Base-by-base conservation (phyloP, 306 rosid genomes). In the Hippophae gyantsensis region DNA sequence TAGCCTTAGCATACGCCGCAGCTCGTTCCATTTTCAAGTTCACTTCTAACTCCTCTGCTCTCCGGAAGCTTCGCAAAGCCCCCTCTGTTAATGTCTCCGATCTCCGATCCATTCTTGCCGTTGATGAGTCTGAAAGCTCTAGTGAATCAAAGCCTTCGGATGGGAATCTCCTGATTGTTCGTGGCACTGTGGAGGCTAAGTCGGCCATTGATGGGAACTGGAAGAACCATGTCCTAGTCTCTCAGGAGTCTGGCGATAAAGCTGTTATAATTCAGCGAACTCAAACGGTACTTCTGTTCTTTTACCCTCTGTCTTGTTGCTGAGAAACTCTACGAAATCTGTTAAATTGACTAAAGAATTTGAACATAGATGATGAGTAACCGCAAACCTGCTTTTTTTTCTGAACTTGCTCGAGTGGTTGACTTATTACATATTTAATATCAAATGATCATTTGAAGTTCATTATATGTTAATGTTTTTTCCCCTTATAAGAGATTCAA, bases 161-260 rank as follows among this genome's bases (percentile, higher is more conserved):
- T 52, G 65, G 18, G 0, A 67, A 52, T 41, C 65, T 92, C 49
- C 79, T 84, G 27, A 60, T 92, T 44, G 78, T 88, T 13, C 93
- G 95, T 6, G 99, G 96, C 57, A 73, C 68, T 42, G 96, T 92
- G 9, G 84, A 81, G 43, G 86, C 89, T 32, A 87, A 81, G 62
- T 69, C 88, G 60, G 64, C 72, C n/a, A 77, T 79, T 23, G 88
- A 85, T 18, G 80, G 77, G 2, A 73, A 59, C 67, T 81, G 80
- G 89, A 87, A 71, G 54, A 44, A 64, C 49, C 69, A 66, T 10
- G 68, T 75, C 0, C 48, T 85, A 59, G 77, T 87, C 64, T 81
- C 90, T 43, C 70, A 73, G 0, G 92, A 79, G 64, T 79, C 87
- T 8, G 89, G 90, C 6, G 92, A 87, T 7, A 84, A 51, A 76